Conservation (phyloP, 208 protist genomes). For the Wallacemonas sp. region DNA sequence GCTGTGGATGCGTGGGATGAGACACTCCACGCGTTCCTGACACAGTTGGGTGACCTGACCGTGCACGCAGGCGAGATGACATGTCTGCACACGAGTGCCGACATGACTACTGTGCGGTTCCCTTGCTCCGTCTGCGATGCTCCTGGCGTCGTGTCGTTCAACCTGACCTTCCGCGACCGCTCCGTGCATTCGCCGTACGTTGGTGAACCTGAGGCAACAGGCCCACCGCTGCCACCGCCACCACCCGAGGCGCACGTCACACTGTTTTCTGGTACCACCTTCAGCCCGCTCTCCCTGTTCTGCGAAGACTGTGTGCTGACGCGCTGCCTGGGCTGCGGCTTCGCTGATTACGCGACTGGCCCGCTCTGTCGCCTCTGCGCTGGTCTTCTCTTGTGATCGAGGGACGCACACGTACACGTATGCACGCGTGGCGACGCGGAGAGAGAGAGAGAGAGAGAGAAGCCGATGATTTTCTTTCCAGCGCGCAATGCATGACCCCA, state of each 20-base stretch:
- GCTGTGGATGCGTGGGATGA: constrained; percentile 22
- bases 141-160: constrained; percentile 9
- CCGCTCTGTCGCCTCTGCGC: constrained; percentile 76
- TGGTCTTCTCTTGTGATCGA: constrained; percentile 52
- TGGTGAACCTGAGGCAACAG: background rate
- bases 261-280: constrained; percentile 72
- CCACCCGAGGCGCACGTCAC: constrained; percentile 47
- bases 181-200: constrained; percentile 15
- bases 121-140: constrained; percentile 65
- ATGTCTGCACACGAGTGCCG: background rate
- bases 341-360: constrained; percentile 59
- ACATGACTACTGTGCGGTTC: constrained; percentile 13
- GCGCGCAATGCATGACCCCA: too few species aligned
- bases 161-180: constrained; percentile 15
- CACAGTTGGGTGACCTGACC: background rate
- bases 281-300: constrained; percentile 65
- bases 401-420: too few species aligned
- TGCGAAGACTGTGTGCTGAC: constrained; percentile 53
- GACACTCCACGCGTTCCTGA: constrained; percentile 26
- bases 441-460: background rate
- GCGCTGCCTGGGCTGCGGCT: constrained; percentile 51
- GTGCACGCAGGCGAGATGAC: background rate
- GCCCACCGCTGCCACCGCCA: background rate
- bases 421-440: background rate
- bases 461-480: too few species aligned